These are phyloP conservation scores for Scalesia atractyloides DNA, from an alignment of 129 eudicot genomes.

Conservation along the genomic window DNA sequence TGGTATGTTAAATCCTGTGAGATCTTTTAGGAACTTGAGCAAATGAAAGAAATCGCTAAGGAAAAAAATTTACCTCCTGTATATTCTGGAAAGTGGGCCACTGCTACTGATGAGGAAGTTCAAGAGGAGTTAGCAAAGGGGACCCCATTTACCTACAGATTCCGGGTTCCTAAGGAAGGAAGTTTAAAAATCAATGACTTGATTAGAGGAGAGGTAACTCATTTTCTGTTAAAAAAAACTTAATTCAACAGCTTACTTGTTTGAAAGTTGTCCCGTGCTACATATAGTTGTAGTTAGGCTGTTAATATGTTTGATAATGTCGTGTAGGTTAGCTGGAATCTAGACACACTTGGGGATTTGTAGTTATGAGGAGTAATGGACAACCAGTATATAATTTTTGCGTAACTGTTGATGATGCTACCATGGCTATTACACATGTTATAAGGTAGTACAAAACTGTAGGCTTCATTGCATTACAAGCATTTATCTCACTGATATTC, in stretches of 20 bases:
- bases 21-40: constrained; percentile 67
- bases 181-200: constrained; percentile 72
- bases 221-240: constrained; percentile 14
- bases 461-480: constrained; percentile 17
- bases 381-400: constrained; percentile 98
- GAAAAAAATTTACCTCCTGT: constrained; percentile 82
- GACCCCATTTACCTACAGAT: constrained; percentile 83
- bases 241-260: constrained; percentile 14
- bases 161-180: constrained; percentile 89
- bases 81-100: constrained; percentile 89
- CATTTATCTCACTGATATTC: constrained; percentile 9
- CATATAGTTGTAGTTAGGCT: constrained; percentile 18
- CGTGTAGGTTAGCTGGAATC: constrained; percentile 88
- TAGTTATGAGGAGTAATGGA: constrained; percentile 97
- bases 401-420: constrained; percentile 98
- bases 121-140: constrained; percentile 81
- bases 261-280: constrained; percentile 8
- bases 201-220: constrained; percentile 80
- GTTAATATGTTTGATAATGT: constrained; percentile 51
- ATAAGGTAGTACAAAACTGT: constrained; percentile 54
- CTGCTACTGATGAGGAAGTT: constrained; percentile 69
- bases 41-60: constrained; percentile 89
- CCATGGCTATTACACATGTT: constrained; percentile 95
- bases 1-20: constrained; percentile 10
- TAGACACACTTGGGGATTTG: constrained; percentile 95